Evolutionary conservation across 2,329 filamentous ascomycete species (phyloP).

Genomic region (Fusarium agapanthi): DNA sequence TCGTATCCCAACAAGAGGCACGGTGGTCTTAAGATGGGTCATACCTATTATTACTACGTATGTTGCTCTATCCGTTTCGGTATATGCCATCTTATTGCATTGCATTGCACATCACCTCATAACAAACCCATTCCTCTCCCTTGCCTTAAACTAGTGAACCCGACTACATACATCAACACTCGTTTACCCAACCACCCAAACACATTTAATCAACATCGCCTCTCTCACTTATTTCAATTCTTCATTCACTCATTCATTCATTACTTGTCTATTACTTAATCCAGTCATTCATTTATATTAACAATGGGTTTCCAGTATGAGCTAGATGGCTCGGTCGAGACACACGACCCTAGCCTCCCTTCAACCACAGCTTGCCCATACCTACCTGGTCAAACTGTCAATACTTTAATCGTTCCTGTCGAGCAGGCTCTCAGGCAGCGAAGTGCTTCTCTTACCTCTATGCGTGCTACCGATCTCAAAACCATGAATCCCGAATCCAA

Average conservation of each 20-base stretch:
- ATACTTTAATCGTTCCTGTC: conserved; percentile 81
- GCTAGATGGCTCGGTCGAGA: conserved; percentile 80
- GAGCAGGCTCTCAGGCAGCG: conserved; percentile 69
- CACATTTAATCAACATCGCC: conserved; percentile 29
- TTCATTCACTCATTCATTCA: conserved; percentile 1
- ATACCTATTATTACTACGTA: conserved; percentile 96
- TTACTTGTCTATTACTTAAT: neutral
- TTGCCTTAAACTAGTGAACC: conserved; percentile 29
- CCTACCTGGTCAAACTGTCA: conserved; percentile 87
- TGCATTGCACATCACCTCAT: conserved; percentile 9
- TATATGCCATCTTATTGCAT: conserved; percentile 6
- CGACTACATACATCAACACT: conserved; percentile 15
- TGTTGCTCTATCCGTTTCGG: conserved; percentile 49
- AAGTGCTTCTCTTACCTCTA: conserved; percentile 72
- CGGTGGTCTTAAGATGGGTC: conserved; percentile 89
- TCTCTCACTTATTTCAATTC: conserved; percentile 17
- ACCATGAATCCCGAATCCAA: conserved; percentile 84
- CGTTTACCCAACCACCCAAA: conserved; percentile 25
- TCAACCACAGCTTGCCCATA: conserved; percentile 84
- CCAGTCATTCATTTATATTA: conserved; percentile 31
- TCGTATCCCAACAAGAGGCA: conserved; percentile 60
- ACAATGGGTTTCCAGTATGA: conserved; percentile 71
- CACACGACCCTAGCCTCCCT: conserved; percentile 75
- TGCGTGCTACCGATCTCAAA: conserved; percentile 66
- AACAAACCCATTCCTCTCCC: conserved; percentile 29